phyloP scores from a whole-genome alignment of 2,329 filamentous ascomycete genomes.

The Paradendryphiella salina region DNA sequence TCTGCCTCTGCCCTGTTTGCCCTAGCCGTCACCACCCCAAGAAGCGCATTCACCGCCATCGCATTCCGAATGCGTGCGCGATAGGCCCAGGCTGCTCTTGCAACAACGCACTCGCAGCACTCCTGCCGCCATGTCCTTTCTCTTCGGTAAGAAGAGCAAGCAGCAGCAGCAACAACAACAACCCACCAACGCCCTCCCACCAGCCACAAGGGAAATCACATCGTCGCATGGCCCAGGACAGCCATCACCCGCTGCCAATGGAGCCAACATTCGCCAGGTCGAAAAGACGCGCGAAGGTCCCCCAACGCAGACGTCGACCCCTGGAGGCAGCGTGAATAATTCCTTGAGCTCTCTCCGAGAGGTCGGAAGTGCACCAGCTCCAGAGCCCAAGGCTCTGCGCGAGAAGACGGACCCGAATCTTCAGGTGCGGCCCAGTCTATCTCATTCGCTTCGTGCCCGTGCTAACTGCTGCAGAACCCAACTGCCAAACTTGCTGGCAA shows the following conservation, averaged over 20 bases:
- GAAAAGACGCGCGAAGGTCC: constrained; percentile 33
- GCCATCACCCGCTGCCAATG: constrained; percentile 49
- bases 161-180: constrained; percentile 26
- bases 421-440: constrained; percentile 51
- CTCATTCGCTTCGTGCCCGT: not conserved
- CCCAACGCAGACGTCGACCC: constrained; percentile 61
- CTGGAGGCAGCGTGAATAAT: constrained; percentile 71
- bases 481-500: constrained; percentile 43
- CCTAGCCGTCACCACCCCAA: constrained; percentile 8
- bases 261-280: constrained; percentile 50
- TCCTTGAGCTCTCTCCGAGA: constrained; percentile 68
- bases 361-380: constrained; percentile 59
- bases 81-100: constrained; percentile 29
- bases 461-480: constrained; percentile 30
- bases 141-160: constrained; percentile 56
- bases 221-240: constrained; percentile 59
- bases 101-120: constrained; percentile 26
- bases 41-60: constrained; percentile 12
- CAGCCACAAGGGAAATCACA: constrained; percentile 60
- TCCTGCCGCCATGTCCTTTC: constrained; percentile 54
- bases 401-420: constrained; percentile 60
- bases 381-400: constrained; percentile 65
- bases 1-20: constrained; percentile 8
- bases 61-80: constrained; percentile 42
- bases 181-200: constrained; percentile 50